Evolutionary conservation across 73 alveolate genomes (phyloP).

Genomic region (Uronychia binucleata): DNA sequence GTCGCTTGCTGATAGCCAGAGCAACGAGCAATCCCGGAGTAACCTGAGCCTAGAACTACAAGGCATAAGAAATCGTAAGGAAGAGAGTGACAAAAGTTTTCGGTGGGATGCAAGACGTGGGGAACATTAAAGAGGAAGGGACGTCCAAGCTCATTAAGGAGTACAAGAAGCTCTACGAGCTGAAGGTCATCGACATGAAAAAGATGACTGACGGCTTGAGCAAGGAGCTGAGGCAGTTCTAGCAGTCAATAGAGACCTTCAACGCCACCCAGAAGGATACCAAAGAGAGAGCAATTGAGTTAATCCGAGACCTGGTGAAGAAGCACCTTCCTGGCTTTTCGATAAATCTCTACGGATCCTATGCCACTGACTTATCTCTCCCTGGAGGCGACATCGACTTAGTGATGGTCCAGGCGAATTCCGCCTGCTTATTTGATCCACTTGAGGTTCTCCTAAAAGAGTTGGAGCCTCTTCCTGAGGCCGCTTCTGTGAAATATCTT

Average conservation of each 20-base stretch:
- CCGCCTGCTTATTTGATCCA: background rate
- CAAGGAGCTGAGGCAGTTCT: background rate
- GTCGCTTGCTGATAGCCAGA: background rate
- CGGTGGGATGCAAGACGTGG: background rate
- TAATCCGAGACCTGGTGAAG: background rate
- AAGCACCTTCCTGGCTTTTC: background rate
- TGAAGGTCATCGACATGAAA: background rate
- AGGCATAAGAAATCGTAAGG: background rate
- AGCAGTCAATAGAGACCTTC: background rate
- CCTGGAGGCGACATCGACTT: background rate
- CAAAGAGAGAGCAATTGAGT: background rate
- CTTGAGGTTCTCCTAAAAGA: background rate
- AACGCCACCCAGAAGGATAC: background rate
- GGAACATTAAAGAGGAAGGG: background rate
- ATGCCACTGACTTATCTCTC: background rate
- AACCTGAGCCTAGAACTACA: background rate
- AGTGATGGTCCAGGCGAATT: background rate
- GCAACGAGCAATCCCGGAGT: background rate
- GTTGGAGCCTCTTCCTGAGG: background rate
- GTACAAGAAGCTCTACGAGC: background rate
- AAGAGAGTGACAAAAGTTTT: background rate
- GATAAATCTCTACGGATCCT: background rate
- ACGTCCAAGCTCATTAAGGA: background rate
- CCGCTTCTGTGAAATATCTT: background rate
- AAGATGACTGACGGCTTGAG: background rate